Conservation (phyloP, 73 alveolate species). For the Paramecium biaurelia region DNA sequence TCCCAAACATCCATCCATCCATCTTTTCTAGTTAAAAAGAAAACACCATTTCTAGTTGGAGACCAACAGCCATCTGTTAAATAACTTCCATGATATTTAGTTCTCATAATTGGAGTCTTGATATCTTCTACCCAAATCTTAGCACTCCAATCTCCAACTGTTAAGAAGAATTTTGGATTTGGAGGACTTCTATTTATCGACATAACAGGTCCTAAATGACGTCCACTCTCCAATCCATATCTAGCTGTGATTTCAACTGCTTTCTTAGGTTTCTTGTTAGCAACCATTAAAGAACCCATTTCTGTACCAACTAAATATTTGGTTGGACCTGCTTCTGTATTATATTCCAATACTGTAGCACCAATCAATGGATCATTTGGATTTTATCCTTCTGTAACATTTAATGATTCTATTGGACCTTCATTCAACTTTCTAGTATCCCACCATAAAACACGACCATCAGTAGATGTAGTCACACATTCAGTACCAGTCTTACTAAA, state of each 20-base stretch:
- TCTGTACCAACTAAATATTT: conserved; percentile 97
- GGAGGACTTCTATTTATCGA: conserved; percentile 93
- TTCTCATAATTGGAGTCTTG: conserved; percentile 96
- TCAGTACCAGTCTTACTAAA: conserved; percentile 89
- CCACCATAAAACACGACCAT: conserved; percentile 96
- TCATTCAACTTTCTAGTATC: conserved; percentile 89
- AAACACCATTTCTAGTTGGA: conserved; percentile 97
- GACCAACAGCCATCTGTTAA: conserved; percentile 98
- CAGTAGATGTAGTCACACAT: conserved; percentile 92
- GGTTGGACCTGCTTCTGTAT: conserved; percentile 89
- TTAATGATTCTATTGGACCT: conserved; percentile 78
- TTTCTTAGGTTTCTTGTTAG: conserved; percentile 91
- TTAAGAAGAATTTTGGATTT: conserved; percentile 90
- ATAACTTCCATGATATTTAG: conserved; percentile 95
- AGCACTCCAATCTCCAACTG: conserved; percentile 99
- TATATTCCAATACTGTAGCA: conserved; percentile 59
- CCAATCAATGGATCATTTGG: conserved; percentile 46
- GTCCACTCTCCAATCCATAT: conserved; percentile 93
- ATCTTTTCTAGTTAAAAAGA: conserved; percentile 92
- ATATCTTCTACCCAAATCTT: conserved; percentile 98
- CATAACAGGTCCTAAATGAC: conserved; percentile 97
- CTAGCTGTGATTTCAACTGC: conserved; percentile 93
- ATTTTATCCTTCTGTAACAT: conserved; percentile 26
- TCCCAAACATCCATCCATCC: conserved; percentile 96
- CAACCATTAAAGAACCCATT: conserved; percentile 91